A percentile compares a stretch with the other conserved stretches of the same genome.
phyloP scores from a whole-genome alignment of 2,329 filamentous ascomycete species.

The Talaromyces pinophilus region DNA sequence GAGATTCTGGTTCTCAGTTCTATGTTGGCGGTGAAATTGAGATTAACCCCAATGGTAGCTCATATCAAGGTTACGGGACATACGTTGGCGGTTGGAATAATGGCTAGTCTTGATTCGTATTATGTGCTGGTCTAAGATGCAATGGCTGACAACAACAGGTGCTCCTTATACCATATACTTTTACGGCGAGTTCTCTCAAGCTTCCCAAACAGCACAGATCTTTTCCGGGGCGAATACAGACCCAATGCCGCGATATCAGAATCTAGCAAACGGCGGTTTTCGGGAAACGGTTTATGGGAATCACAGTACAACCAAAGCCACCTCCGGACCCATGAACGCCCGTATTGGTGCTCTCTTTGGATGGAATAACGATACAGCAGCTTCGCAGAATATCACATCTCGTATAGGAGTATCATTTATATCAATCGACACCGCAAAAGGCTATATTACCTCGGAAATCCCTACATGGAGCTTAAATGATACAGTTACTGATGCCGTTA shows the following conservation, averaged over 20 bases:
- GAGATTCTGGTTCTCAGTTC: conserved; percentile 42
- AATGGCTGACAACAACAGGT: conserved; percentile 27
- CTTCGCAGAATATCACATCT: conserved; percentile 53
- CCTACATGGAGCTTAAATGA: conserved; percentile 62
- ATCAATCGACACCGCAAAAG: conserved; percentile 63
- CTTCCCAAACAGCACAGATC: conserved; percentile 37
- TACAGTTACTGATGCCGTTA: conserved; percentile 53
- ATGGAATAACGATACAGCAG: conserved; percentile 54
- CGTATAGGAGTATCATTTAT: conserved; percentile 70
- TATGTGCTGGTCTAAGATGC: background rate
- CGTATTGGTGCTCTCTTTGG: conserved; percentile 63
- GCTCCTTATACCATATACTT: conserved; percentile 48
- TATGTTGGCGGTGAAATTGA: conserved; percentile 48
- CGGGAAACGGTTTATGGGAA: conserved; percentile 59
- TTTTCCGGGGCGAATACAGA: conserved; percentile 43
- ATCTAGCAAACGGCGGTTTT: conserved; percentile 61
- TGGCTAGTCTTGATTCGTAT: conserved; percentile 28
- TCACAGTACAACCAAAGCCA: conserved; percentile 50
- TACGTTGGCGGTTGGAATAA: conserved; percentile 51
- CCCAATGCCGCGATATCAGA: conserved; percentile 42
- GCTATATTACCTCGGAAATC: conserved; percentile 65
- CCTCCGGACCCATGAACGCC: conserved; percentile 54
- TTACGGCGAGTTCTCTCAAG: conserved; percentile 46
- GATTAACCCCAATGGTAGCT: conserved; percentile 40
- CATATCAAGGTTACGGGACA: conserved; percentile 51